Conservation (phyloP, 306 rosid species). For the Acmispon strigosus region DNA sequence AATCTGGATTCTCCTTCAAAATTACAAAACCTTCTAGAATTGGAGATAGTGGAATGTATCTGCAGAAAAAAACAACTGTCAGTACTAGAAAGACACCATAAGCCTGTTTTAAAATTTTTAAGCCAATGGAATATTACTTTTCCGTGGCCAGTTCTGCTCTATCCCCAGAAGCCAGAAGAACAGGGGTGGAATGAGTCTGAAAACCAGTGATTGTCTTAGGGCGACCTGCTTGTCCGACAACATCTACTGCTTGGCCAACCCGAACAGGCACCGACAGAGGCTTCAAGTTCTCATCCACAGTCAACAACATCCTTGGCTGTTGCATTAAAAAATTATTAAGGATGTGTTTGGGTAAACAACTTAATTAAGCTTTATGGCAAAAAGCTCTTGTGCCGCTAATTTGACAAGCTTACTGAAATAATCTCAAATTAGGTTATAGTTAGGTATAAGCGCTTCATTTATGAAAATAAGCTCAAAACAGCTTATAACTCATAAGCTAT, state of each 20-base stretch:
- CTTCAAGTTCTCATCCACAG: slow-evolving; percentile 82
- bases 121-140: slow-evolving; percentile 44
- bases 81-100: slow-evolving; percentile 3
- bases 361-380: too few species aligned
- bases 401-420: too few species aligned
- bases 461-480: too few species aligned
- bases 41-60: slow-evolving; percentile 86
- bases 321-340: slow-evolving; percentile 8
- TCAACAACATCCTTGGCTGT: slow-evolving; percentile 96
- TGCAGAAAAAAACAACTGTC: slow-evolving; percentile 25
- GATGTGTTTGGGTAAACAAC: too few species aligned
- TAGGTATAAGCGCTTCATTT: too few species aligned
- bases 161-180: slow-evolving; percentile 96
- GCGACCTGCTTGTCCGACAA: slow-evolving; percentile 98
- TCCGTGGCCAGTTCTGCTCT: slow-evolving; percentile 96
- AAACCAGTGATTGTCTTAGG: slow-evolving; percentile 95
- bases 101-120: background rate
- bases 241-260: slow-evolving; percentile 97
- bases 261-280: slow-evolving; percentile 84
- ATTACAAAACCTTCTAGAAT: slow-evolving; percentile 96
- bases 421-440: too few species aligned
- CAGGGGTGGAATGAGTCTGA: slow-evolving; percentile 95
- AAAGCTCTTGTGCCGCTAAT: too few species aligned
- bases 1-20: slow-evolving; percentile 86
- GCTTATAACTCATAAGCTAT: too few species aligned